phyloP scores from a whole-genome alignment of 306 rosid species.

The Ceratonia siliqua region DNA sequence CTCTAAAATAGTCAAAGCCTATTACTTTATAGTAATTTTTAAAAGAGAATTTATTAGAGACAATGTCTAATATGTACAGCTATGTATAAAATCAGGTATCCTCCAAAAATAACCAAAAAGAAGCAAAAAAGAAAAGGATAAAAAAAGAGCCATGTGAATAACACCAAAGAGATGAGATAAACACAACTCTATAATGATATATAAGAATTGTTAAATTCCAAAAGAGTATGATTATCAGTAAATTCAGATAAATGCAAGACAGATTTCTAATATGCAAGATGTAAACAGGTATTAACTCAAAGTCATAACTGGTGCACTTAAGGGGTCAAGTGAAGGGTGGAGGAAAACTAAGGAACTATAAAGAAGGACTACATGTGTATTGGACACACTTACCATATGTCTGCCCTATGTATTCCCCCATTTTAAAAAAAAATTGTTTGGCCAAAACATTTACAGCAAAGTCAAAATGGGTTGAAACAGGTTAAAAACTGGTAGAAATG shows the following conservation, averaged over 20 bases:
- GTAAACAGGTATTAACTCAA: not conserved
- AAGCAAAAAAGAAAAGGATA: too few species aligned
- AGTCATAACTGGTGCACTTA: not conserved
- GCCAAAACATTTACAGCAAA: not conserved
- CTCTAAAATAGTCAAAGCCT: conserved; percentile 93
- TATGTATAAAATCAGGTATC: too few species aligned
- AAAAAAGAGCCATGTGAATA: too few species aligned
- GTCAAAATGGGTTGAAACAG: not conserved
- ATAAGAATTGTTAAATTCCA: not conserved
- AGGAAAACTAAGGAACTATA: not conserved
- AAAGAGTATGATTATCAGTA: not conserved
- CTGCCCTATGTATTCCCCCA: not conserved
- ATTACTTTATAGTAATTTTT: conserved; percentile 28
- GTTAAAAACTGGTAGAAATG: not conserved
- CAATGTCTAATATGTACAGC: not conserved
- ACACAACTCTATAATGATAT: conserved; percentile 14
- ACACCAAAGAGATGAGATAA: too few species aligned
- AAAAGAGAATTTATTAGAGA: not conserved
- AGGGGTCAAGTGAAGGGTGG: not conserved
- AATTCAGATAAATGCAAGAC: conserved; percentile 12
- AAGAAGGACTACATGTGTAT: not conserved
- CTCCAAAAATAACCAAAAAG: too few species aligned
- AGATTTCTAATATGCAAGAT: conserved; percentile 14
- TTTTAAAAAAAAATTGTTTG: not conserved
- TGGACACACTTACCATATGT: not conserved